Evolutionary conservation across 2,329 filamentous ascomycete species (phyloP).

Genomic region (Talaromyces sp.): DNA sequence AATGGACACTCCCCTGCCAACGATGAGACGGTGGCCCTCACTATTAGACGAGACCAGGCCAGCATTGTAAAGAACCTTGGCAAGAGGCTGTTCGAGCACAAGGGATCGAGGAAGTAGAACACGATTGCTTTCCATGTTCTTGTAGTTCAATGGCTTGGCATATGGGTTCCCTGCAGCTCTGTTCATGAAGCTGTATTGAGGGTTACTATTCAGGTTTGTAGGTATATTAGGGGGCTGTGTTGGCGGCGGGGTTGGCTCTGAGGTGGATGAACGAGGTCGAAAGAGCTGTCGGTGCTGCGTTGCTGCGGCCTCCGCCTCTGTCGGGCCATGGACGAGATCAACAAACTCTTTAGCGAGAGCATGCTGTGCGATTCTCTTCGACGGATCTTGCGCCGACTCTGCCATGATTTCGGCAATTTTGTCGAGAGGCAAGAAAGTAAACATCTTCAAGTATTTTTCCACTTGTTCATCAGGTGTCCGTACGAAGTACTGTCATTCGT

Average conservation of each 20-base stretch:
- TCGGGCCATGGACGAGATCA: slow-evolving; percentile 69
- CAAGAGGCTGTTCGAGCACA: slow-evolving; percentile 47
- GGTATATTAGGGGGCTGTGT: slow-evolving; percentile 20
- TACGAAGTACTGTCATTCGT: slow-evolving; percentile 67
- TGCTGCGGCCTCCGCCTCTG: slow-evolving; percentile 62
- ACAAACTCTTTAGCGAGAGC: slow-evolving; percentile 77
- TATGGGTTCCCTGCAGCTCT: slow-evolving; percentile 36
- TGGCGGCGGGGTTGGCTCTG: slow-evolving; percentile 32
- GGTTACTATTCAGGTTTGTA: slow-evolving; percentile 22
- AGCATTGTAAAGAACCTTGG: slow-evolving; percentile 50
- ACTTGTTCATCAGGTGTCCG: slow-evolving; percentile 77
- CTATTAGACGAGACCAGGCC: slow-evolving; percentile 51
- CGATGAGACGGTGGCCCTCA: slow-evolving; percentile 51
- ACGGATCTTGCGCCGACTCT: slow-evolving; percentile 64
- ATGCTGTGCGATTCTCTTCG: slow-evolving; percentile 76
- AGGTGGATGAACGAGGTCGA: slow-evolving; percentile 32
- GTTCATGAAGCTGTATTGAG: slow-evolving; percentile 27
- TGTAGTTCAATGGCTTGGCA: slow-evolving; percentile 38
- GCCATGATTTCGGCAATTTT: slow-evolving; percentile 67
- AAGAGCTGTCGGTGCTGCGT: slow-evolving; percentile 52
- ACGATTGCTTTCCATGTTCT: slow-evolving; percentile 36
- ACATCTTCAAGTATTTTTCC: slow-evolving; percentile 76
- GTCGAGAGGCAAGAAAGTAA: slow-evolving; percentile 77
- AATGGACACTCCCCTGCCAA: slow-evolving; percentile 51
- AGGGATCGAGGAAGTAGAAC: slow-evolving; percentile 50